These are phyloP conservation scores for Talaromyces albobiverticillius DNA, from an alignment of 2,329 filamentous ascomycete genomes.

Conservation along the genomic window DNA sequence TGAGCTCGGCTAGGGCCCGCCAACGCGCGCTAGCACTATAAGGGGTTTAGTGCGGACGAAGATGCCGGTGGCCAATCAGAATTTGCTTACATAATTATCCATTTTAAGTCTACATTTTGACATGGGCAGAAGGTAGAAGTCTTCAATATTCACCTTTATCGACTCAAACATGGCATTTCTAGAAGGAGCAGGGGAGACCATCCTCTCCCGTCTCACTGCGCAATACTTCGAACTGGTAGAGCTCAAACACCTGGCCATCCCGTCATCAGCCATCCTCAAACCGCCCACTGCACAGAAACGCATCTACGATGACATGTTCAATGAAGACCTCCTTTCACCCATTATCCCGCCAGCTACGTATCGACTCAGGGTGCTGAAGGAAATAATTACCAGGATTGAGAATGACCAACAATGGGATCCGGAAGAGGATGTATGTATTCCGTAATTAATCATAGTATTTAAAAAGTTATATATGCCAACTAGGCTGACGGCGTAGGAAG, in stretches of 20 bases:
- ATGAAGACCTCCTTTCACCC: slow-evolving; percentile 52
- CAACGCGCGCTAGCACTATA: slow-evolving; percentile 25
- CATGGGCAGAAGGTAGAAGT: no score
- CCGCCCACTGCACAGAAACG: slow-evolving; percentile 61
- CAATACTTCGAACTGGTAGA: slow-evolving; percentile 80
- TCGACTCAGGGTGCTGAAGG: slow-evolving; percentile 69
- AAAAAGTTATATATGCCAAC: no score
- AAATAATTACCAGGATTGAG: slow-evolving; percentile 68
- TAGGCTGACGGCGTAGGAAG: slow-evolving; percentile 71
- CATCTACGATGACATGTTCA: slow-evolving; percentile 67
- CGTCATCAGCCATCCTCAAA: slow-evolving; percentile 57
- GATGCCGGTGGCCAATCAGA: slow-evolving; percentile 1
- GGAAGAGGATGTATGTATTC: slow-evolving; percentile 70
- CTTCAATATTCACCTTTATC: no score
- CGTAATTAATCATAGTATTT: slow-evolving; percentile 15
- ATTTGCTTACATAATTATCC: no score
- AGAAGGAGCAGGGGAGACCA: neutral
- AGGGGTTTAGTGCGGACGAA: neutral
- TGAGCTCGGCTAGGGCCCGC: slow-evolving; percentile 37
- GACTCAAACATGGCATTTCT: no score
- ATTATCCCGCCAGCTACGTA: slow-evolving; percentile 65
- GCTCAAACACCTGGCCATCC: slow-evolving; percentile 59
- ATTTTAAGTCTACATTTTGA: no score
- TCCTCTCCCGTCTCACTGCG: slow-evolving; percentile 45
- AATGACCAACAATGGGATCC: slow-evolving; percentile 68